Conservation (phyloP, 495 filamentous ascomycete species). For the Penicillium tannophilum region DNA sequence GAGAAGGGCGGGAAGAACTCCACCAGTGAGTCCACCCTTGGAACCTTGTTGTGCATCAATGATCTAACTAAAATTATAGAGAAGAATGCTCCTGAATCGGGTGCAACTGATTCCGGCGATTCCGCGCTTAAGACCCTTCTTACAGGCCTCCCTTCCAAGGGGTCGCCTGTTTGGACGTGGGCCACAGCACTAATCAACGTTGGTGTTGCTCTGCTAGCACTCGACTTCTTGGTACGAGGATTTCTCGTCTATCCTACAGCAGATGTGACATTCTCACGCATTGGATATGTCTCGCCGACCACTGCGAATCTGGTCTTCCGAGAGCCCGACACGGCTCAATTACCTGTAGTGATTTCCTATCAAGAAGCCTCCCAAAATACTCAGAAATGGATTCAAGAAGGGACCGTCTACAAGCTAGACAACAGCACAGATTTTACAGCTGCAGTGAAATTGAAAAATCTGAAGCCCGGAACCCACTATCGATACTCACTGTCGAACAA, state of each 20-base stretch:
- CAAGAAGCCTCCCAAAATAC: conserved; percentile 35
- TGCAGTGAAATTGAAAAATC: conserved; percentile 55
- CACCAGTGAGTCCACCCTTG: conserved; percentile 6
- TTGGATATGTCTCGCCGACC: conserved; percentile 82
- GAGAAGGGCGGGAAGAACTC: conserved; percentile 13
- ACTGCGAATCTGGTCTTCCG: conserved; percentile 81
- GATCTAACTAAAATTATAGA: neutral
- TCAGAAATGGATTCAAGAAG: conserved; percentile 64
- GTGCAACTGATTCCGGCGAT: conserved; percentile 16
- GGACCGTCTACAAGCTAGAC: conserved; percentile 62
- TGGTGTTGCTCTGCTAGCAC: conserved; percentile 61
- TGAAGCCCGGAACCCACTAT: conserved; percentile 68
- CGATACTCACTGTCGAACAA: conserved; percentile 83
- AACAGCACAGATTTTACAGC: conserved; percentile 82
- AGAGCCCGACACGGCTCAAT: conserved; percentile 72
- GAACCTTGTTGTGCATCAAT: neutral
- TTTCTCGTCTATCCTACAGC: conserved; percentile 64
- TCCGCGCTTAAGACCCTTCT: conserved; percentile 64
- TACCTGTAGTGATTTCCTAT: conserved; percentile 74
- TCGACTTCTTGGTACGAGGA: conserved; percentile 75
- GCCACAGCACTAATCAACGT: conserved; percentile 71
- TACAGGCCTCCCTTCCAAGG: conserved; percentile 71
- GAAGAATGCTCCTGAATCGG: neutral
- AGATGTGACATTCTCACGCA: conserved; percentile 79
- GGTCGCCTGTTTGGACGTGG: conserved; percentile 55